Conservation (phyloP, 257 asterid species). For the Thymus mandschuricus region DNA sequence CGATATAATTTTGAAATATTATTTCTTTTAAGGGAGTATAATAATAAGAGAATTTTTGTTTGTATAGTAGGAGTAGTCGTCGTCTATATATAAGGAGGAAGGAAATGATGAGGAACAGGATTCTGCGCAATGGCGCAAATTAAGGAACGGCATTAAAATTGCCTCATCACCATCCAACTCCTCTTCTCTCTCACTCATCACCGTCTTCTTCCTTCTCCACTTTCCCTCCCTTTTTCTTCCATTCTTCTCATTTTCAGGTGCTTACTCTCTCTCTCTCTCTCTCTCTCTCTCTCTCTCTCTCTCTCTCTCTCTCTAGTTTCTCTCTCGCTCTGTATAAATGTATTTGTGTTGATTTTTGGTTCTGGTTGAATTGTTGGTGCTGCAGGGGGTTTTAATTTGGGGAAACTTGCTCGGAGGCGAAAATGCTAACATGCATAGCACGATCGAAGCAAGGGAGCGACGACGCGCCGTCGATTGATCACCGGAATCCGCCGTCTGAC, state of each 20-base stretch:
- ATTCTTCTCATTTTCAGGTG: no score
- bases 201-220: background rate
- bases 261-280: background rate
- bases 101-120: slow-evolving; percentile 32
- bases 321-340: background rate
- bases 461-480: slow-evolving; percentile 49
- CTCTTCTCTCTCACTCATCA: slow-evolving; percentile 15
- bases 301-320: background rate
- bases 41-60: no score
- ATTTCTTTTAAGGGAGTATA: no score
- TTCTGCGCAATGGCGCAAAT: slow-evolving; percentile 54
- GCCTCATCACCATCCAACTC: slow-evolving; percentile 39
- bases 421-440: slow-evolving; percentile 96
- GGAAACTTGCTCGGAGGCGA: slow-evolving; percentile 15
- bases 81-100: background rate
- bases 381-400: background rate
- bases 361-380: background rate
- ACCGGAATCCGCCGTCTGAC: slow-evolving; percentile 33
- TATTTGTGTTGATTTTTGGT: background rate
- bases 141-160: slow-evolving; percentile 44
- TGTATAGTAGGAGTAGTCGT: background rate
- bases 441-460: slow-evolving; percentile 72
- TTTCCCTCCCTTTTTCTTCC: slow-evolving; percentile 1
- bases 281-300: background rate
- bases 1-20: no score